A percentile compares a stretch with the other conserved stretches of the same genome.
Conservation (phyloP, 768 basidiomycete species). For the Scleroderma bovista region DNA sequence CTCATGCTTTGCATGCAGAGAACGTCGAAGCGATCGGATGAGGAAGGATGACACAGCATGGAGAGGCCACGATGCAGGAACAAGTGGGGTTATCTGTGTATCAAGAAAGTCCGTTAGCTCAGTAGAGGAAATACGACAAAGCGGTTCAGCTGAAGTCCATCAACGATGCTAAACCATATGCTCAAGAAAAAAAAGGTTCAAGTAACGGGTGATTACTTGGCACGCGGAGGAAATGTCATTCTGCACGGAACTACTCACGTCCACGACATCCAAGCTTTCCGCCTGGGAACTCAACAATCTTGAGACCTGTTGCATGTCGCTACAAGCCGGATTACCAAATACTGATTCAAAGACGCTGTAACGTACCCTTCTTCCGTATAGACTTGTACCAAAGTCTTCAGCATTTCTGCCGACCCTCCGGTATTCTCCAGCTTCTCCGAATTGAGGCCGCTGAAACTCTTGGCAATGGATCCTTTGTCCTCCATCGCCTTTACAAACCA, state of each 20-base stretch:
- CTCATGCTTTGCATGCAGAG: conserved; percentile 65
- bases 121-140: background rate
- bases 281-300: conserved; percentile 76
- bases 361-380: conserved; percentile 77
- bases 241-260: conserved; percentile 44
- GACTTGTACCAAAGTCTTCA: conserved; percentile 71
- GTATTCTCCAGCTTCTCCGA: conserved; percentile 35
- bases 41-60: conserved; percentile 71
- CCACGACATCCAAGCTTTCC: conserved; percentile 66
- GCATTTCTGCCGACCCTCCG: conserved; percentile 48
- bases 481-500: conserved; percentile 39
- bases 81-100: conserved; percentile 52
- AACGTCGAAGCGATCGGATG: conserved; percentile 69
- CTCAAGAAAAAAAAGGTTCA: background rate
- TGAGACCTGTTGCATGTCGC: conserved; percentile 55
- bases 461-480: conserved; percentile 48
- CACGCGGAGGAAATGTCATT: background rate
- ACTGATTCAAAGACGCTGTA: background rate
- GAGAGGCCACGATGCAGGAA: conserved; percentile 77
- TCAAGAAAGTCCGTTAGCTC: background rate
- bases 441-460: conserved; percentile 2
- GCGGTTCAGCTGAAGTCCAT: background rate
- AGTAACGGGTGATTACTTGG: background rate
- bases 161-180: background rate
- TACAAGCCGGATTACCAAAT: conserved; percentile 18